Base-by-base conservation (phyloP, 805 yeast genomes). In the Wickerhamiella azymoides region DNA sequence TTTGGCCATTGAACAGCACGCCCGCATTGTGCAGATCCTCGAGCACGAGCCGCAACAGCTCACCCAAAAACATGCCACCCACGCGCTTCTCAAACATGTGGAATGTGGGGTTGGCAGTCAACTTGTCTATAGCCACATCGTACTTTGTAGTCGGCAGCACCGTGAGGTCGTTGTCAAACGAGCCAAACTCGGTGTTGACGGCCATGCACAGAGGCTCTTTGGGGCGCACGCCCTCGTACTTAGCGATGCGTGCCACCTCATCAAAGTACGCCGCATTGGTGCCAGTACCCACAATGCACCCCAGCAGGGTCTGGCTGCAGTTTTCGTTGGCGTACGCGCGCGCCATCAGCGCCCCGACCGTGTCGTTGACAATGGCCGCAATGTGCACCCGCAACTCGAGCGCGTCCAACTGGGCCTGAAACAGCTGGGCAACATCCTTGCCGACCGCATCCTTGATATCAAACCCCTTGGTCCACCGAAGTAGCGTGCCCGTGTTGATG, bases 381-480 rank as follows among this genome's bases (percentile, higher is more conserved):
- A 88, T 83, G 35, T 60, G 60, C 17, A 67, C 66, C 9, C 84
- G 81, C 36, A 77, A 66, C 0, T 74, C 69, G 36, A 73, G 69
- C 2, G 53, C 57, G 54, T 84, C 80, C 40, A 89, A 57, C 48
- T 83, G 81, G 10, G 62, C 60, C 63, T 92, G 97, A 50, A 85
- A 71, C 39, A 77, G 63, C 39, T 67, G 67, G 43, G 84, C 92
- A 38, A 92, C 81, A 60, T 89, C 96, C 58, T 79, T 68, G 46
- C 84, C 93, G 30, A 89, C 82, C 36, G 84, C 79, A 55, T 89
- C 97, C 25, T 74, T 73, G 54, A 92, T 80, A 57, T 83, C 77
- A 64, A 83, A 89, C 30, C 97, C 97, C 64, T 89, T 89, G 16
- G 97, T 86, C 98, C 98, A 89, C 63, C 97, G 79, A 43, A 89